Evolutionary conservation across 164 flowering plant species (phyloP).

Genomic region (Echeveria elegans): DNA sequence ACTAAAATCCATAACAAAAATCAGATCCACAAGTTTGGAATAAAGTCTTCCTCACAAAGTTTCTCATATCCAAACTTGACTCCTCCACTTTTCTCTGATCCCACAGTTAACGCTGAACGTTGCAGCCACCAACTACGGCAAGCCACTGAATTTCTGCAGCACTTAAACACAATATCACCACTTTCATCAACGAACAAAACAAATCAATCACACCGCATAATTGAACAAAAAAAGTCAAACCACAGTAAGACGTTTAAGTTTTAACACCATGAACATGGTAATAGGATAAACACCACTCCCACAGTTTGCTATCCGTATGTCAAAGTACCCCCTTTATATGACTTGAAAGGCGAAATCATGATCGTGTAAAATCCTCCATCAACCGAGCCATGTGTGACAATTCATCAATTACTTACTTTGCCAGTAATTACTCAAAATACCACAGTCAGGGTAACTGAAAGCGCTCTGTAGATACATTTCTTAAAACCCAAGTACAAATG

Average conservation of each 20-base stretch:
- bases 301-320: too few species aligned
- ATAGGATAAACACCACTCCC: too few species aligned
- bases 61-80: slow-evolving; percentile 1
- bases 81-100: slow-evolving; percentile 19
- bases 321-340: too few species aligned
- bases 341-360: too few species aligned
- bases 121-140: slow-evolving; percentile 21
- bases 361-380: too few species aligned
- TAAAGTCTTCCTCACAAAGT: background rate
- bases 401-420: too few species aligned
- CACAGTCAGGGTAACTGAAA: background rate
- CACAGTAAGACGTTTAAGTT: too few species aligned
- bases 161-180: background rate
- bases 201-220: background rate
- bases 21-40: background rate
- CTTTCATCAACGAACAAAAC: background rate
- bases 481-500: background rate
- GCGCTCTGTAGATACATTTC: background rate
- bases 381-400: too few species aligned
- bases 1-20: background rate
- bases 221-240: too few species aligned
- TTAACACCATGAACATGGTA: too few species aligned
- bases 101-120: slow-evolving; percentile 14
- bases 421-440: too few species aligned
- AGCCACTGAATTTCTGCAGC: slow-evolving; percentile 31